Evolutionary conservation across 1,139 yeast species (phyloP), one percentile per base, ranked within the genome.

Genomic region (Eremothecium cymbalariae): DNA sequence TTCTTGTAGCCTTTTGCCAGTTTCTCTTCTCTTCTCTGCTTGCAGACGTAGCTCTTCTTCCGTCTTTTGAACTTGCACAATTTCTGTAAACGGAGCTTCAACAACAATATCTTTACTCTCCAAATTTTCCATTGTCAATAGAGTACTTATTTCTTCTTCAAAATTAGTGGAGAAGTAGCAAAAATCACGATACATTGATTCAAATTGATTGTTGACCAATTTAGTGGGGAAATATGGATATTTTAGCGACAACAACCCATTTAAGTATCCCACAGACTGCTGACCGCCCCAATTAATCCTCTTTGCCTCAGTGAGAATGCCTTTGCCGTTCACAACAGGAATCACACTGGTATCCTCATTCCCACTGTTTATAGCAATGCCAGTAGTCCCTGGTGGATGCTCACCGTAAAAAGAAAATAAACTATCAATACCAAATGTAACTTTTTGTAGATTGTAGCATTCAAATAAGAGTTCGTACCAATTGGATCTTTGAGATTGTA

Each of bases 221-320:
- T 77, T 80, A 2, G 82, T 63, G 3, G 98, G 97, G 55, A 86
- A 90, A 48, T 78, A 79, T 0, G 98, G 98, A 58, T 93, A 93
- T 53, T 93, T 93, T 51, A 93, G 65, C 1, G 77, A 68, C 32
- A 93, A 60, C 21, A 82, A 66, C 45, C 67, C 71, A 40, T 70
- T 72, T 54, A 90, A 59, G 47, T 69, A 88, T 32, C 70, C 74
- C 21, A 71, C 74, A 2, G 88, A 71, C 36, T 74, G 82, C 41
- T 74, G 72, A 6, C 96, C 97, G 37, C 97, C 98, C 84, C 93
- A 85, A 52, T 85, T 88, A 28, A 93, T 74, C 48, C 97, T 66
- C 50, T 85, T 88, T 2, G 90, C 67, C 41, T 78, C 80, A 31
- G 71, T 63, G 35, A 85, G 58, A 2, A 78, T 48, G 0, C 94